Evolutionary conservation across 306 rosid genomes (phyloP), one percentile per base, ranked within the genome.

Genomic region (Lupinus albus): DNA sequence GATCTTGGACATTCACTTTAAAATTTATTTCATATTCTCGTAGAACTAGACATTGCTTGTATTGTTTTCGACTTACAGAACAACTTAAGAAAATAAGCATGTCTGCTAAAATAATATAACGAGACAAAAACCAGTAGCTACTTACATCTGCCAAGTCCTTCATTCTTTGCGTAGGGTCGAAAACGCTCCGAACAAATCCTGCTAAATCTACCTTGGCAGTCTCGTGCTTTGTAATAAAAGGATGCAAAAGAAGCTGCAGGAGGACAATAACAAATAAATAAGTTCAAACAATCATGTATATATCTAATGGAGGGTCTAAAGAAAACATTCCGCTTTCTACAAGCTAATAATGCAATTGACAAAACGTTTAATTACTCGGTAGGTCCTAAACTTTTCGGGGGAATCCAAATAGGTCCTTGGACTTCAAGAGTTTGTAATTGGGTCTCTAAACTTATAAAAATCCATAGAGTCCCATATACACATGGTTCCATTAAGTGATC

Each of bases 111-210:
- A 30, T 11, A 63, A 48, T n/a, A 45, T 3, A 61, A 25, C 4
- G 20, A 67, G 30, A 53, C 33, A 47, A 55, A 12, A 76, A 28
- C 35, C 14, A 47, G 51, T 4, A 67, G 75, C 61, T 56, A 82
- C 96, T 89, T 83, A 88, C 98, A 64, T 93, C 98, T 61, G 94
- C 98, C 89, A 93, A 85, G 70, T 90, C 99, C 89, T 88, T 88
- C 94, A 93, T 79, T 83, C 84, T 84, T 79, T 88, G 97, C 7
- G 87, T 85, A 74, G 96, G 97, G 81, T 93, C 90, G 71, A 93
- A 93, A 71, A 93, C 97, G 15, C 86, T 82, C 68, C 85, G 83
- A 15, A 93, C 97, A 85, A 82, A 93, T 66, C 84, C 85, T 6
- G 78, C 94, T 49, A 93, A 83, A 83, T 90, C 97, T 47, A 82